Percentiles rank a stretch among this genome's conserved stretches.
Conservation (phyloP, 2,329 filamentous ascomycete genomes). For the Botrytis medusae region DNA sequence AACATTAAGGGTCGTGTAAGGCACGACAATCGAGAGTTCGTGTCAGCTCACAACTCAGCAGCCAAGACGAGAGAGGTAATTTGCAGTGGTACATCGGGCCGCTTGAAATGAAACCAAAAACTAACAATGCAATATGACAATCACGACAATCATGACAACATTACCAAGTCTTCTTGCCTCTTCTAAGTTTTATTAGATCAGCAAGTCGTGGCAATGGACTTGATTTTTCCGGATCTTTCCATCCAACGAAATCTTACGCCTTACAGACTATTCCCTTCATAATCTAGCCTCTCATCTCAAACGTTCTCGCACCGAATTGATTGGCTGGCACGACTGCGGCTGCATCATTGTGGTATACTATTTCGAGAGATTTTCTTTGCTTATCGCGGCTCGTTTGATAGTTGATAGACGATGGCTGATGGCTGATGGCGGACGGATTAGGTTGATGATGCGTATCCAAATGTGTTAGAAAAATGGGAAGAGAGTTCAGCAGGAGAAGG, state of each 20-base stretch:
- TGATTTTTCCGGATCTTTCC: background rate
- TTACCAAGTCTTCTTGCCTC: background rate
- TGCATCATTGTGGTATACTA: background rate
- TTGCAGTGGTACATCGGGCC: background rate
- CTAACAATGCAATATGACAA: background rate
- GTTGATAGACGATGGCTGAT: background rate
- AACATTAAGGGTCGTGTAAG: background rate
- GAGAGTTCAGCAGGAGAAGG: background rate
- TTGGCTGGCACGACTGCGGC: background rate
- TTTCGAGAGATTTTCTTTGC: conserved; percentile 1
- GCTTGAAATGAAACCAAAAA: background rate
- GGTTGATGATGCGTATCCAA: background rate
- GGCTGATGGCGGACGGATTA: background rate
- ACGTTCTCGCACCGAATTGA: background rate
- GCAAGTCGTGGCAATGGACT: background rate
- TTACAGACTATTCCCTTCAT: background rate
- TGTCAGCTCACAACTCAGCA: background rate
- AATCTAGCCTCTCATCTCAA: background rate
- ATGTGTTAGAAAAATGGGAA: background rate
- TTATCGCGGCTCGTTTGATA: background rate
- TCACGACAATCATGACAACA: background rate
- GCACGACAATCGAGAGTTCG: background rate
- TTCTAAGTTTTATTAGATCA: background rate
- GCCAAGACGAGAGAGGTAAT: background rate
- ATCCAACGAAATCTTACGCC: background rate